Conservation (phyloP, 805 yeast species). For the Yarrowia sp. region DNA sequence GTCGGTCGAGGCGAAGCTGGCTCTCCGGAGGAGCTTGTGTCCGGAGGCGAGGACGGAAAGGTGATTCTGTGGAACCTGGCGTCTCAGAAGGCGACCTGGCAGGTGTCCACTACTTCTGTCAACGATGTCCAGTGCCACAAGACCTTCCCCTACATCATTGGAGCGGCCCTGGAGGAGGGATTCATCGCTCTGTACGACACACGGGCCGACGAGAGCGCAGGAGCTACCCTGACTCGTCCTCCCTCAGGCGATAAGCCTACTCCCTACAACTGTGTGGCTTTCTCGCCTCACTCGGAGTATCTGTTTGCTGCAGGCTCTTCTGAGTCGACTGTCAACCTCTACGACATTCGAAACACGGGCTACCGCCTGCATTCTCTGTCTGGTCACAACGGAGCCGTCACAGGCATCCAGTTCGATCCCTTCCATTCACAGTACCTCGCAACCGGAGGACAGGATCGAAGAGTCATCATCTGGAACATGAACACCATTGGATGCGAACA, state of each 20-base stretch:
- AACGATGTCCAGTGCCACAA: constrained; percentile 66
- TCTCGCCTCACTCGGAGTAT: constrained; percentile 52
- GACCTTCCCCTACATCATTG: constrained; percentile 49
- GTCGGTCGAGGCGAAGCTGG: constrained; percentile 38
- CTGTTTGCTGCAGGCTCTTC: constrained; percentile 74
- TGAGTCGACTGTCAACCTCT: constrained; percentile 65
- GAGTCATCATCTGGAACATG: constrained; percentile 76
- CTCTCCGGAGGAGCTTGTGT: constrained; percentile 50
- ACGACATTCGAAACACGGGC: constrained; percentile 67
- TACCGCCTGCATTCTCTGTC: constrained; percentile 60
- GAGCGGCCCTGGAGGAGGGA: constrained; percentile 68
- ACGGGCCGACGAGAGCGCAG: constrained; percentile 43
- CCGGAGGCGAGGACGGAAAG: constrained; percentile 58
- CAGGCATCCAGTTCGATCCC: constrained; percentile 55
- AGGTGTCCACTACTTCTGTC: constrained; percentile 37
- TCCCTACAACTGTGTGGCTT: constrained; percentile 62
- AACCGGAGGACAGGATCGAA: constrained; percentile 62
- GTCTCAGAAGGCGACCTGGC: background rate
- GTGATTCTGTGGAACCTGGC: constrained; percentile 68
- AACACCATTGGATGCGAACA: constrained; percentile 53
- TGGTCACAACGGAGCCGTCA: constrained; percentile 61
- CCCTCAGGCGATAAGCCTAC: constrained; percentile 45
- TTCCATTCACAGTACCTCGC: constrained; percentile 52
- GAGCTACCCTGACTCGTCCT: constrained; percentile 39
- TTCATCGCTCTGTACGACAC: constrained; percentile 61